These are phyloP conservation scores for Lanzia echinophila DNA, from an alignment of 2,329 filamentous ascomycete species.

Conservation along the genomic window DNA sequence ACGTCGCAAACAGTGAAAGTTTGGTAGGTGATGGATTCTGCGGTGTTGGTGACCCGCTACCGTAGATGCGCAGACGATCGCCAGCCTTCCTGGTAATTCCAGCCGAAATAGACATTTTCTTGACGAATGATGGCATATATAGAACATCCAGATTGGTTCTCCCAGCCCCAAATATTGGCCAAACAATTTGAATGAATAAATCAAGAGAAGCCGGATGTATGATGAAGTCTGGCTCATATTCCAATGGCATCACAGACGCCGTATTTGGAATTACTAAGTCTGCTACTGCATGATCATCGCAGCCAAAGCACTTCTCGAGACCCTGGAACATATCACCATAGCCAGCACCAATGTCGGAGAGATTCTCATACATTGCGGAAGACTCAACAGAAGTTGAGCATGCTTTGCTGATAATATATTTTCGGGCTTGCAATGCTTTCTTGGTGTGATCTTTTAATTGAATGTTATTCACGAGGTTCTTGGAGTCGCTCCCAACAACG, in stretches of 20 bases:
- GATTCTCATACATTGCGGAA: constrained; percentile 39
- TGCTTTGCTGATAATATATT: constrained; percentile 16
- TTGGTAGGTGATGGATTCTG: constrained; percentile 32
- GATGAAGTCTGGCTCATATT: constrained; percentile 37
- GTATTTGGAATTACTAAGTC: constrained; percentile 39
- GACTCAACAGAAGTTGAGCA: constrained; percentile 14
- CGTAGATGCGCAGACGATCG: constrained; percentile 32
- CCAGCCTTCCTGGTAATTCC: constrained; percentile 29
- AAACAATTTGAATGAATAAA: constrained; percentile 37
- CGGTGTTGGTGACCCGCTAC: constrained; percentile 28
- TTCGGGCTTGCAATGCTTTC: constrained; percentile 27
- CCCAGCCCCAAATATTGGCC: constrained; percentile 33
- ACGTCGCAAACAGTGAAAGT: constrained; percentile 33
- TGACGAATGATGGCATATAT: constrained; percentile 39
- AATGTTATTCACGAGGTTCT: constrained; percentile 18
- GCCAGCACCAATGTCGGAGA: constrained; percentile 40
- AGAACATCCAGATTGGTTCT: constrained; percentile 31
- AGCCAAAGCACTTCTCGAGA: constrained; percentile 39
- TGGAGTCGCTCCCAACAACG: constrained; percentile 2
- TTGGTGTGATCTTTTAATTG: constrained; percentile 15
- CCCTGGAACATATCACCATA: constrained; percentile 49
- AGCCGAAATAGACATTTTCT: constrained; percentile 34
- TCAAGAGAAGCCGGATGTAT: constrained; percentile 43
- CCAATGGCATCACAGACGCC: constrained; percentile 38
- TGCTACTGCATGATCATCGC: constrained; percentile 28